These are phyloP conservation scores for Microstroma glucosiphilum DNA, from an alignment of 1,284 basidiomycete species.

Conservation along the genomic window DNA sequence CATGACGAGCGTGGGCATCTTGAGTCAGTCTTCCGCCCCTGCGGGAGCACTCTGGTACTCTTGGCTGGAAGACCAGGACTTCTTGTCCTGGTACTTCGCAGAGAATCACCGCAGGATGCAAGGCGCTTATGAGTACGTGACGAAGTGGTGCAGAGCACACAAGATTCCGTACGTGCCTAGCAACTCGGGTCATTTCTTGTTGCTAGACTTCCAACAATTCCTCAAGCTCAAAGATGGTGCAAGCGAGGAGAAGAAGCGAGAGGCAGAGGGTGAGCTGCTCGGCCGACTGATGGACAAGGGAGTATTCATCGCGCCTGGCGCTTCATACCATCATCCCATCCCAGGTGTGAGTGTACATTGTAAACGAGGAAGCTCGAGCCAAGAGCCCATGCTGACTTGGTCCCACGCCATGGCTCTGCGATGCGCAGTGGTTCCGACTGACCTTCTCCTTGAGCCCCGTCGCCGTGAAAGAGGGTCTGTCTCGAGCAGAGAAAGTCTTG, in stretches of 20 bases:
- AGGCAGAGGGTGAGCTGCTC: slow-evolving; percentile 20
- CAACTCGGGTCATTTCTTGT: slow-evolving; percentile 32
- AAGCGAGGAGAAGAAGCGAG: slow-evolving; percentile 1
- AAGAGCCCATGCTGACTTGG: not conserved
- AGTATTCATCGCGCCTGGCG: slow-evolving; percentile 29
- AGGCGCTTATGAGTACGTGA: slow-evolving; percentile 19
- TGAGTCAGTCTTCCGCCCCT: slow-evolving; percentile 23
- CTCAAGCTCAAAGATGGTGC: not conserved
- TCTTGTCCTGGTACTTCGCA: slow-evolving; percentile 27
- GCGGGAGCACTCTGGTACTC: slow-evolving; percentile 23
- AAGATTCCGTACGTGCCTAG: slow-evolving; percentile 21
- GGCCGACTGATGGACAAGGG: slow-evolving; percentile 18
- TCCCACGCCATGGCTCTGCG: not conserved
- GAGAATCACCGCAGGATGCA: slow-evolving; percentile 27
- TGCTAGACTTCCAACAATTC: slow-evolving; percentile 21
- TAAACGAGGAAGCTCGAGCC: not conserved
- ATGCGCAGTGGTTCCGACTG: slow-evolving; percentile 17
- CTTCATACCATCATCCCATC: slow-evolving; percentile 29
- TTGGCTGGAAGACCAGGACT: slow-evolving; percentile 22
- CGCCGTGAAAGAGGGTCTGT: slow-evolving; percentile 25
- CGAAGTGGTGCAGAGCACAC: slow-evolving; percentile 20
- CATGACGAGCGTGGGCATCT: slow-evolving; percentile 19
- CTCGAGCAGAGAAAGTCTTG: slow-evolving; percentile 22
- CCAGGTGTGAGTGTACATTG: slow-evolving; percentile 18
- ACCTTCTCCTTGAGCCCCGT: slow-evolving; percentile 28